Conservation (phyloP, 352 stramenopile species). For the Globisporangium iwayamae region DNA sequence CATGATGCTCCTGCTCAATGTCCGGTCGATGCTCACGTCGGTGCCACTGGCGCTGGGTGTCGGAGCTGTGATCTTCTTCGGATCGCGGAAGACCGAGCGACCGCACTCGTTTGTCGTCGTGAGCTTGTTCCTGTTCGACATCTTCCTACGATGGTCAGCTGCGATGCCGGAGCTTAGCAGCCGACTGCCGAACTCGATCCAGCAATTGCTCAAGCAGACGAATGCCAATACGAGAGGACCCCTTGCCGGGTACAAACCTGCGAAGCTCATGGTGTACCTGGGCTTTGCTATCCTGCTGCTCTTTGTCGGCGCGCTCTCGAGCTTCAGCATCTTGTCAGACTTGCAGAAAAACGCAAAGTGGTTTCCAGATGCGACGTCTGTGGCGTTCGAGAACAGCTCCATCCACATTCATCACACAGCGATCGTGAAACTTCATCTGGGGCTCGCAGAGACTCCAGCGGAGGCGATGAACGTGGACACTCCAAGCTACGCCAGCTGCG, state of each 20-base stretch:
- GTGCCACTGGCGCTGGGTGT: conserved; percentile 49
- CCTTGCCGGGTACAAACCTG: conserved; percentile 45
- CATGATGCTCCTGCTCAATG: conserved; percentile 59
- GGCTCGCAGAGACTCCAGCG: conserved; percentile 44
- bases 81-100: conserved; percentile 78
- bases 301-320: conserved; percentile 65
- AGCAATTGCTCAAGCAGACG: conserved; percentile 66
- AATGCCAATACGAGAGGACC: conserved; percentile 36
- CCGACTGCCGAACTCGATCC: conserved; percentile 34
- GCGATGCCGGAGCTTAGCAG: conserved; percentile 43
- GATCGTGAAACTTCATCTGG: conserved; percentile 82
- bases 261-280: conserved; percentile 66
- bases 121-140: conserved; percentile 73
- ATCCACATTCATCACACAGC: conserved; percentile 85
- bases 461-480: conserved; percentile 38
- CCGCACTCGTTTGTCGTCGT: conserved; percentile 75
- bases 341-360: conserved; percentile 68
- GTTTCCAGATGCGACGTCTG: conserved; percentile 74
- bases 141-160: conserved; percentile 51
- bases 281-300: conserved; percentile 58
- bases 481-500: conserved; percentile 72
- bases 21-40: conserved; percentile 40
- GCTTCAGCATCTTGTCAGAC: conserved; percentile 72
- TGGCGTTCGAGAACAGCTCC: conserved; percentile 48
- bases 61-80: conserved; percentile 47